Evolutionary conservation across 2,329 filamentous ascomycete genomes (phyloP).

Genomic region (Curvularia eragrostidis): DNA sequence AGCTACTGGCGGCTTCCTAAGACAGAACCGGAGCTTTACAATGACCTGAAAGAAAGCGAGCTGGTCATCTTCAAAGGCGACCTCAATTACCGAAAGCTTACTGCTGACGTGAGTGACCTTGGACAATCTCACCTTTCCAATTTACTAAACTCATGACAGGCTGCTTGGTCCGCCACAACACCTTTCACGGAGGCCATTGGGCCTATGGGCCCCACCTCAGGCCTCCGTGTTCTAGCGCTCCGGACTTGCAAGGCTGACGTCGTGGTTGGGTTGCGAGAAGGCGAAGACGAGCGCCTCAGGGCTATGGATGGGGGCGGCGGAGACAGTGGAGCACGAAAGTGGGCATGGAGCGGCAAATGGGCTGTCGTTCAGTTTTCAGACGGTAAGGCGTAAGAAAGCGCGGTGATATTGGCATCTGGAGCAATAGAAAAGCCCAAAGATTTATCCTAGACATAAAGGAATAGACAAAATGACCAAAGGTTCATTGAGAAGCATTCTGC

Average conservation of each 20-base stretch:
- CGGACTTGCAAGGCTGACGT: slow-evolving; percentile 97
- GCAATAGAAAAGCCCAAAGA: not conserved
- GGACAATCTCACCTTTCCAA: not conserved
- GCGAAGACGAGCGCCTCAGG: slow-evolving; percentile 81
- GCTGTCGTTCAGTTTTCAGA: slow-evolving; percentile 87
- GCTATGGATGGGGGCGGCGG: slow-evolving; percentile 72
- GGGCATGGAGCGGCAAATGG: slow-evolving; percentile 97
- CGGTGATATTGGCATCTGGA: not conserved
- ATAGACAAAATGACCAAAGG: not conserved
- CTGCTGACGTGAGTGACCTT: slow-evolving; percentile 74
- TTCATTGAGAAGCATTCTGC: not conserved
- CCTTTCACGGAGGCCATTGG: slow-evolving; percentile 86
- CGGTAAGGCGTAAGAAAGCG: slow-evolving; percentile 60
- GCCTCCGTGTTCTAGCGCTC: slow-evolving; percentile 82
- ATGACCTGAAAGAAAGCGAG: slow-evolving; percentile 82
- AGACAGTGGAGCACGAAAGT: slow-evolving; percentile 74
- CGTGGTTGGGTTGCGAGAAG: slow-evolving; percentile 82
- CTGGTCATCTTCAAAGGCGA: slow-evolving; percentile 97
- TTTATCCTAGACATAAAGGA: not conserved
- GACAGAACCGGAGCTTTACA: slow-evolving; percentile 69
- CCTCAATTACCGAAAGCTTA: slow-evolving; percentile 93
- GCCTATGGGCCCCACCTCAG: slow-evolving; percentile 80
- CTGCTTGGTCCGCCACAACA: slow-evolving; percentile 84
- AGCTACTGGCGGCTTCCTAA: slow-evolving; percentile 87
- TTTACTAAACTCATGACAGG: slow-evolving; percentile 54